A percentile compares a stretch with the other conserved stretches of the same genome.
Conservation (phyloP, 1,139 yeast species). For the Candida frijolesensis region DNA sequence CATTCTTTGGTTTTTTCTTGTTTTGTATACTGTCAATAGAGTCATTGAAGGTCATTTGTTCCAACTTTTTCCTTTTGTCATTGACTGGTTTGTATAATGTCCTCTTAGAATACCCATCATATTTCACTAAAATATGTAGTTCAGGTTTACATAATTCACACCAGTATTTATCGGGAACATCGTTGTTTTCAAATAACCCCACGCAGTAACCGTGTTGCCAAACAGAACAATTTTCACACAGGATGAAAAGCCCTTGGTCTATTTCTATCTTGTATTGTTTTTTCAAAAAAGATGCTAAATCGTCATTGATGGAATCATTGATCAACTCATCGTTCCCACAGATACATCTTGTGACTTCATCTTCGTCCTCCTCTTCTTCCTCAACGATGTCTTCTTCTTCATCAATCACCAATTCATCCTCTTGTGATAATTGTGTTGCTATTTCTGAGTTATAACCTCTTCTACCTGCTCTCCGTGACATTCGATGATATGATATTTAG, state of each 20-base stretch:
- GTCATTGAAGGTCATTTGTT: slow-evolving; percentile 22
- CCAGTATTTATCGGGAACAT: slow-evolving; percentile 90
- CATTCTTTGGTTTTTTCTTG: neutral
- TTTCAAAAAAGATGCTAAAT: slow-evolving; percentile 47
- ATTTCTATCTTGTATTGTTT: slow-evolving; percentile 63
- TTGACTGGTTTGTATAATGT: slow-evolving; percentile 54
- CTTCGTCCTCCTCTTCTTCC: slow-evolving; percentile 48
- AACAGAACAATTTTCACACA: slow-evolving; percentile 89
- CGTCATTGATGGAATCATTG: slow-evolving; percentile 31
- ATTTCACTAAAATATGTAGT: slow-evolving; percentile 57
- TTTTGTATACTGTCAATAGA: neutral
- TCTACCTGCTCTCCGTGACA: slow-evolving; percentile 37
- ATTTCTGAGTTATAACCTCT: slow-evolving; percentile 9
- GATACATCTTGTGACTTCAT: slow-evolving; percentile 85
- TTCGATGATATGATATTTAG: slow-evolving; percentile 4
- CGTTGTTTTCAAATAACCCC: slow-evolving; percentile 70
- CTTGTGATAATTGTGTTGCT: slow-evolving; percentile 3
- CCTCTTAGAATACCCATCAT: slow-evolving; percentile 20
- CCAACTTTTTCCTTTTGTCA: slow-evolving; percentile 49
- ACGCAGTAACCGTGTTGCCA: slow-evolving; percentile 99
- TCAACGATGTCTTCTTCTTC: slow-evolving; percentile 23
- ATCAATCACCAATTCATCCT: slow-evolving; percentile 9
- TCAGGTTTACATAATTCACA: slow-evolving; percentile 91
- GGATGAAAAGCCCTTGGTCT: slow-evolving; percentile 77
- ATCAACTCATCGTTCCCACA: slow-evolving; percentile 79